Conservation (phyloP, 371 early-diverging fungal genomes). For the Blastocladiella emersonii region DNA sequence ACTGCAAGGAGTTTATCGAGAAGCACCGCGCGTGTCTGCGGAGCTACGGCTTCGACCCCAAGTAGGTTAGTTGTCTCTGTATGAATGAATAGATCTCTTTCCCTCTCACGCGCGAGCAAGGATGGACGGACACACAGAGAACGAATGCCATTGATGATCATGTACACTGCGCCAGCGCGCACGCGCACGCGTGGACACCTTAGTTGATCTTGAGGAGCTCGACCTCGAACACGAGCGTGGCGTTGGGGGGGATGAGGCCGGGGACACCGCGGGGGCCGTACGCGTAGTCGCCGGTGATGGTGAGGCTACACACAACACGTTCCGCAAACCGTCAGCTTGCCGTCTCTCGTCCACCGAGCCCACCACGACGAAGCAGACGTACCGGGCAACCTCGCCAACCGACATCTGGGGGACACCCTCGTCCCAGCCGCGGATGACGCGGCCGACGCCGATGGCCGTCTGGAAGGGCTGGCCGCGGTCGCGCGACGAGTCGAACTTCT, state of each 20-base stretch:
- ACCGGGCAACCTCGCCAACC: constrained; percentile 23
- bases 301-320: constrained; percentile 23
- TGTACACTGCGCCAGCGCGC: too few species aligned
- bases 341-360: neutral
- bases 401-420: constrained; percentile 78
- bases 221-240: constrained; percentile 72
- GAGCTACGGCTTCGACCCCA: constrained; percentile 67
- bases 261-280: constrained; percentile 55
- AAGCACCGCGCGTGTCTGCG: constrained; percentile 85
- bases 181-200: neutral
- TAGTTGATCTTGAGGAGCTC: constrained; percentile 75
- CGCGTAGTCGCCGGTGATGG: constrained; percentile 57
- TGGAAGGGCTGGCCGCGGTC: constrained; percentile 65
- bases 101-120: too few species aligned
- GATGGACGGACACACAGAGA: too few species aligned
- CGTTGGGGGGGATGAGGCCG: constrained; percentile 61
- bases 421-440: constrained; percentile 81
- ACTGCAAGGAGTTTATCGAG: constrained; percentile 73
- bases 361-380: neutral
- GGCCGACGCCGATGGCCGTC: constrained; percentile 77
- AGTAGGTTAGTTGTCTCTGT: neutral
- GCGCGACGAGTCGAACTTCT: constrained; percentile 71
- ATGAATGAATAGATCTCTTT: too few species aligned
- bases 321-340: neutral
- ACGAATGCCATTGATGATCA: too few species aligned